Evolutionary conservation across 2,329 filamentous ascomycete species (phyloP).

Genomic region (Calonectria hongkongensis): DNA sequence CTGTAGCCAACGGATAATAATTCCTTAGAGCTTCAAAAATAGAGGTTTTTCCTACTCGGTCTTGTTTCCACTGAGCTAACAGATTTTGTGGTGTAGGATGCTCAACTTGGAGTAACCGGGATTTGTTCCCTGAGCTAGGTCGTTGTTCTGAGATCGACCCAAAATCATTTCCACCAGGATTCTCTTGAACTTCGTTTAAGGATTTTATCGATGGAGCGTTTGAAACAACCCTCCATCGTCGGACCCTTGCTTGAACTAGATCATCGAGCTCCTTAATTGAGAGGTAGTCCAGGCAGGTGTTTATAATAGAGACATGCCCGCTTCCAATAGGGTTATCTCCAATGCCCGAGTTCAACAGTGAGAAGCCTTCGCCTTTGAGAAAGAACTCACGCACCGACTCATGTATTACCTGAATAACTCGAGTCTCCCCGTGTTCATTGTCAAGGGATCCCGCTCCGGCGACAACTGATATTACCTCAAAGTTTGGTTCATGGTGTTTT

Average conservation of each 20-base stretch:
- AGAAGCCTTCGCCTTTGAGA: constrained; percentile 16
- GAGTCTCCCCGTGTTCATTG: constrained; percentile 35
- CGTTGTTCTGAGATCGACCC: too few species aligned
- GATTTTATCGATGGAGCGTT: background rate
- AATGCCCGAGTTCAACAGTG: accelerated
- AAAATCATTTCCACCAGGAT: background rate
- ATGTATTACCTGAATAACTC: constrained; percentile 41
- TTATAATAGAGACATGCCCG: constrained; percentile 30
- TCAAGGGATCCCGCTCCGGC: constrained; percentile 42
- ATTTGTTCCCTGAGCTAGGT: too few species aligned
- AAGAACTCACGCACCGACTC: constrained; percentile 40
- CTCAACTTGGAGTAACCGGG: too few species aligned
- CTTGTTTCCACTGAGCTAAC: too few species aligned
- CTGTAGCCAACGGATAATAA: too few species aligned
- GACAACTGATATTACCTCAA: constrained; percentile 6
- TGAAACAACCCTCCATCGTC: background rate
- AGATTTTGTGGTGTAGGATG: too few species aligned
- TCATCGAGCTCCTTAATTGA: constrained; percentile 37
- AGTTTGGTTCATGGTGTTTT: background rate
- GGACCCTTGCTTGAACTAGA: constrained; percentile 19
- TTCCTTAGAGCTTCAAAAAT: background rate
- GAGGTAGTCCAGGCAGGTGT: constrained; percentile 42
- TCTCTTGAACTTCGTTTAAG: background rate
- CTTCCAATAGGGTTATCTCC: background rate
- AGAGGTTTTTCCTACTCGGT: background rate